Conservation (phyloP, 1,139 yeast species). For the Yamadazyma epiphylla region DNA sequence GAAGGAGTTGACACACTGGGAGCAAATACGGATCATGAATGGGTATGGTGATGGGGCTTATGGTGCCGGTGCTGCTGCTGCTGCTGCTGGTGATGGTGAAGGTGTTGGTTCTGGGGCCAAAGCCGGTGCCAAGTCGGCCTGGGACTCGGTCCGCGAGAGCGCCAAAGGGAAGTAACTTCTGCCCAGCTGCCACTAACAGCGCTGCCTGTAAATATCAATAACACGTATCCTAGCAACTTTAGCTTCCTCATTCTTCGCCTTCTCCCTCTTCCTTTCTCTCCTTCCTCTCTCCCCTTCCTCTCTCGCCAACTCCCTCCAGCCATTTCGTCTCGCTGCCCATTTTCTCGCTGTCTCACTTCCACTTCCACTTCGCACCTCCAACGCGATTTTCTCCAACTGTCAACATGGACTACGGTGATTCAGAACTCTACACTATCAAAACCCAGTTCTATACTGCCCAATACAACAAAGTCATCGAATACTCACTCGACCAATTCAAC, state of each 20-base stretch:
- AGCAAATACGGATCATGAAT: constrained; percentile 25
- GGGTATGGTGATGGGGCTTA: constrained; percentile 16
- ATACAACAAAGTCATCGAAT: constrained; percentile 32
- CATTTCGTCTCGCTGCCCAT: not conserved
- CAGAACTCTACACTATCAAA: constrained; percentile 41
- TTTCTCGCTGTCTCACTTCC: not conserved
- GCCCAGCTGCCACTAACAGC: no score
- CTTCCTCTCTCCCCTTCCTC: not conserved
- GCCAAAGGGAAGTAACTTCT: no score
- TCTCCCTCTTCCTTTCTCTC: no score
- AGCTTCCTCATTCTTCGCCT: no score
- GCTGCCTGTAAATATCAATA: no score
- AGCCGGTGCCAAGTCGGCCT: constrained; percentile 7
- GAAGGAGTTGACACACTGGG: constrained; percentile 24
- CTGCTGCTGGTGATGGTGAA: not conserved
- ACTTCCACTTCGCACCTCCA: not conserved
- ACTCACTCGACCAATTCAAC: constrained; percentile 32
- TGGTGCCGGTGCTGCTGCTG: not conserved
- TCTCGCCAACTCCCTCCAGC: not conserved
- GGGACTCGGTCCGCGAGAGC: no score
- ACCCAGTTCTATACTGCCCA: constrained; percentile 49
- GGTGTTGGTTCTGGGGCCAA: not conserved
- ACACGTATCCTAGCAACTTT: no score
- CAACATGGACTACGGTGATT: constrained; percentile 37
- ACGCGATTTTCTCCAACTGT: no score